Percentiles rank a stretch among this genome's conserved stretches.
Conservation (phyloP, 2,329 filamentous ascomycete species). For the Tolypocladium paradoxum region DNA sequence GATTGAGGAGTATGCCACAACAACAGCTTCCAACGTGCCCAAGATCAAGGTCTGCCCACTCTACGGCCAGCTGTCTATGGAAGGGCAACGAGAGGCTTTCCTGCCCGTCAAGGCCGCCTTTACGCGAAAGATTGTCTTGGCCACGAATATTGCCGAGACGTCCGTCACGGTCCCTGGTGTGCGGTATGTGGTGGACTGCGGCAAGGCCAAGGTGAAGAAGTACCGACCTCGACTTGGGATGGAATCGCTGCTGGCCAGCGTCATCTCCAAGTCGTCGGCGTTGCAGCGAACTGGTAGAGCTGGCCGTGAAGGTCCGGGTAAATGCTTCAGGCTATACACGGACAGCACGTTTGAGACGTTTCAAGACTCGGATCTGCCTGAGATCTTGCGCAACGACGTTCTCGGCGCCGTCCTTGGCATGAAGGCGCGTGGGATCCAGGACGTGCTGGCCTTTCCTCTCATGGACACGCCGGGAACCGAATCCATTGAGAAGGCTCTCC, state of each 20-base stretch:
- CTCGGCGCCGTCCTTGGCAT: conserved; percentile 80
- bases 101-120: conserved; percentile 56
- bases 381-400: conserved; percentile 85
- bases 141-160: conserved; percentile 97
- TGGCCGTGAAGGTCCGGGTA: conserved; percentile 81
- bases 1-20: conserved; percentile 67
- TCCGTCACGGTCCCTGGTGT: conserved; percentile 94
- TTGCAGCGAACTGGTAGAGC: conserved; percentile 87
- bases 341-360: conserved; percentile 61
- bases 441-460: conserved; percentile 74
- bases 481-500: conserved; percentile 67
- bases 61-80: conserved; percentile 81
- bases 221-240: conserved; percentile 77
- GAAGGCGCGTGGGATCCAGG: conserved; percentile 79
- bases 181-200: conserved; percentile 81
- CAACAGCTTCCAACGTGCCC: conserved; percentile 64
- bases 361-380: conserved; percentile 66
- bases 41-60: conserved; percentile 65
- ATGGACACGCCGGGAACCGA: conserved; percentile 72
- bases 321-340: conserved; percentile 84
- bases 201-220: conserved; percentile 89
- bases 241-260: conserved; percentile 80
- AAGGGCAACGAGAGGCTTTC: conserved; percentile 80
- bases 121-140: conserved; percentile 80
- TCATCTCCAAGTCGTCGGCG: conserved; percentile 87